phyloP scores from a whole-genome alignment of 371 early-diverging fungal species.

The Chytridiales sp. region DNA sequence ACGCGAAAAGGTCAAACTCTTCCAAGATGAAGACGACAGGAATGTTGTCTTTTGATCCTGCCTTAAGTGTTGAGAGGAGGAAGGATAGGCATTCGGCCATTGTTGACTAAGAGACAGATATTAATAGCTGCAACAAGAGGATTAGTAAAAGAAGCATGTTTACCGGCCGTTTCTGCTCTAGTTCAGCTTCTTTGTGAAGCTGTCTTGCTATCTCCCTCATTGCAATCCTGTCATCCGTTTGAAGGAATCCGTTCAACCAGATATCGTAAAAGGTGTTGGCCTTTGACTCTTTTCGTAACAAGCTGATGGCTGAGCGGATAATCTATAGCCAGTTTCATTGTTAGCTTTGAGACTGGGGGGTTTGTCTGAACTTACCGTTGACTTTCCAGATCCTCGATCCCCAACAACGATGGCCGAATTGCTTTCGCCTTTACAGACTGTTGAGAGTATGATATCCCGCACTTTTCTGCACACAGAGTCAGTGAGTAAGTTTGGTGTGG shows the following conservation, averaged over 20 bases:
- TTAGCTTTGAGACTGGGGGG: background rate
- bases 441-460: conserved; percentile 8
- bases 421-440: conserved; percentile 27
- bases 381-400: conserved; percentile 32
- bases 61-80: conserved; percentile 60
- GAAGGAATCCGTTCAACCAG: conserved; percentile 75
- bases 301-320: conserved; percentile 11
- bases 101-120: conserved; percentile 32
- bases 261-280: conserved; percentile 62
- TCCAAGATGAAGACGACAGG: conserved; percentile 86
- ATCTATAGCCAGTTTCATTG: too few species aligned
- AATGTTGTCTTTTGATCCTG: conserved; percentile 54
- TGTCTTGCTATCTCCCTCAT: conserved; percentile 81
- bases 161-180: conserved; percentile 21
- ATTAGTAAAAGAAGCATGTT: conserved; percentile 6
- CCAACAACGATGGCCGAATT: conserved; percentile 39
- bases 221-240: conserved; percentile 79
- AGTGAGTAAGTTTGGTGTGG: too few species aligned
- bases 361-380: conserved; percentile 17
- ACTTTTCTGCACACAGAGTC: too few species aligned
- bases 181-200: conserved; percentile 47
- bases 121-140: too few species aligned
- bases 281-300: conserved; percentile 2
- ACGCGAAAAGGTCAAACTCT: conserved; percentile 86
- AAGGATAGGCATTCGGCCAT: conserved; percentile 69